Evolutionary conservation across 352 stramenopile species (phyloP), one percentile per base, ranked within the genome.

Genomic region (Chrysophaeum taylorii): DNA sequence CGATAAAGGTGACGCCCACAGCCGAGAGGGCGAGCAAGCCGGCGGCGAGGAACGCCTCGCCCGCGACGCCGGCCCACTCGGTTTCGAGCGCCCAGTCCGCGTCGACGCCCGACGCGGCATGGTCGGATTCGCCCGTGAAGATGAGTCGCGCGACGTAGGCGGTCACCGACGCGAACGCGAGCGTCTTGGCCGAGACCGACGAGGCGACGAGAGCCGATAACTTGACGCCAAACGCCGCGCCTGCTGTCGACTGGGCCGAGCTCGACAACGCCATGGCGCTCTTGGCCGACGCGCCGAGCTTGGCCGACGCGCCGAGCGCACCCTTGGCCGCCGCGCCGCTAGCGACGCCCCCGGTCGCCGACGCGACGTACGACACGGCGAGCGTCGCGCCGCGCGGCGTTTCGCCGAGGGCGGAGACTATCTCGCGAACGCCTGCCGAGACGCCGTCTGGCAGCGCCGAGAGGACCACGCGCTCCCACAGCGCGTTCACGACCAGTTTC

Each of bases 391-490:
- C 31, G 36, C 45, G 41, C 14, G 7, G 12, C 36, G 33, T n/a
- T 2, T 66, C 36, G 2, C 16, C 25, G 1, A 66, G 31, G 33
- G 35, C 9, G 33, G 27, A 31, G 12, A 66, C 57, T 2, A 33
- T 36, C 12, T 66, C 57, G 33, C 33, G 2, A 2, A 66, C 23
- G 1, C 33, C 31, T 7, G 7, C 18, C 2, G 57, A 66, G 1
- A 66, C 18, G 16, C 7, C 5, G 5, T 15, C 2, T 1, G 57
- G 57, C 57, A 66, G 31, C 57, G 15, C 14, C 14, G 2, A 5
- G 14, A 66, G 5, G 2, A 66, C 33, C 16, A 66, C 33, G 31
- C 57, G 57, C 12, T 66, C 57, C 57, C 57, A 66, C 16, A 33
- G 2, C 12, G 14, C 57, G 57, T 45, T 2, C 16, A 42, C 57